Percentiles rank a stretch among this genome's conserved stretches.
Conservation (phyloP, 2,329 filamentous ascomycete genomes). For the Ophiocordyceps unilateralis region DNA sequence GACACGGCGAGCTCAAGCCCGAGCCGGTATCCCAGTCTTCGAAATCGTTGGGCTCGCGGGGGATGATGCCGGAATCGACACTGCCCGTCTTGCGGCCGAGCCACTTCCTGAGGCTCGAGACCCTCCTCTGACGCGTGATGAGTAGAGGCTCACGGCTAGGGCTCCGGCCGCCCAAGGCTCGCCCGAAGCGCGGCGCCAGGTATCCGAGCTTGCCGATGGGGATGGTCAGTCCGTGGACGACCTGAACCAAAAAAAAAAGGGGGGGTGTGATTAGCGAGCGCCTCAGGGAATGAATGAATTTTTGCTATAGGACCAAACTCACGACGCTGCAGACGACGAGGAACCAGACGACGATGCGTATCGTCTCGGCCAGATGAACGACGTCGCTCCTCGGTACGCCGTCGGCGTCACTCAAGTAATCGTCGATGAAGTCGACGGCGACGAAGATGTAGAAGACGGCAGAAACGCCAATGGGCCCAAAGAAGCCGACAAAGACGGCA, state of each 20-base stretch:
- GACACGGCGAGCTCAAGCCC: no score
- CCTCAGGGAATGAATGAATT: no score
- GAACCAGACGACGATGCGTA: conserved; percentile 71
- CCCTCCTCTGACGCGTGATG: no score
- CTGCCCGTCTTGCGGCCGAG: no score
- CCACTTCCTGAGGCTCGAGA: no score
- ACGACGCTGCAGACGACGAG: conserved; percentile 68
- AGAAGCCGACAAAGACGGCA: conserved; percentile 78
- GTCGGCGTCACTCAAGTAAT: conserved; percentile 32
- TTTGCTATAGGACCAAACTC: no score
- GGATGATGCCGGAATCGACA: no score
- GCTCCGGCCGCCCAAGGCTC: not conserved
- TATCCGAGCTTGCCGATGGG: conserved; percentile 52
- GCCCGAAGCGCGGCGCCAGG: conserved; percentile 13
- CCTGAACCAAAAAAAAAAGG: no score
- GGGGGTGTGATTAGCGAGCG: no score
- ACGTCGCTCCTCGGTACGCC: conserved; percentile 49
- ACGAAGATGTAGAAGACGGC: conserved; percentile 84
- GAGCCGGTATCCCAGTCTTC: no score
- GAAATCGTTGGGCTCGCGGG: no score
- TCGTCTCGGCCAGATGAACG: conserved; percentile 42
- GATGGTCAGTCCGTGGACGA: conserved; percentile 66
- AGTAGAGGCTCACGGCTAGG: not conserved
- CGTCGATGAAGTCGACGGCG: conserved; percentile 53
- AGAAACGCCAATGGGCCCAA: conserved; percentile 80